phyloP scores from a whole-genome alignment of 176 grass and related monocot genomes.

The Miscanthus lutarioriparius region DNA sequence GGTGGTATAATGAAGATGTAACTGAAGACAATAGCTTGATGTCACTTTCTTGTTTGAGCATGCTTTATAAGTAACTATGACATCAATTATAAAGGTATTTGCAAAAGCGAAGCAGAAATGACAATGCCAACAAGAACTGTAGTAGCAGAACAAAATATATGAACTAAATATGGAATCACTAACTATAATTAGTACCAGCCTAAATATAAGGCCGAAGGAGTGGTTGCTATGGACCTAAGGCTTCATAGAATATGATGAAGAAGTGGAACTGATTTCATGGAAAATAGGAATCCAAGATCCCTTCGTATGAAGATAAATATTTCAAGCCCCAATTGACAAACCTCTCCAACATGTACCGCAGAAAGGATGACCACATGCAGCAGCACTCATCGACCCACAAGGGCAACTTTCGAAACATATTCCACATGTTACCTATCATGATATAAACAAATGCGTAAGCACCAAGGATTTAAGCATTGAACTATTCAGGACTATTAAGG shows the following conservation, averaged over 20 bases:
- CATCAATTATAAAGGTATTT: not conserved
- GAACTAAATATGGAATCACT: not conserved
- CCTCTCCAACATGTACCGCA: slow-evolving; percentile 91
- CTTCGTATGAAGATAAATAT: slow-evolving; percentile 7
- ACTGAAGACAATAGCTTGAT: not conserved
- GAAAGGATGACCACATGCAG: slow-evolving; percentile 96
- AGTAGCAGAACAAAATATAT: slow-evolving; percentile 15
- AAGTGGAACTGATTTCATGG: not conserved
- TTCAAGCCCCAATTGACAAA: slow-evolving; percentile 41
- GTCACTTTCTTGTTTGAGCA: slow-evolving; percentile 2
- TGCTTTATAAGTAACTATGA: slow-evolving; percentile 2
- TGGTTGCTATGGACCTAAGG: not conserved
- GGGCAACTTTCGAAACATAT: slow-evolving; percentile 96
- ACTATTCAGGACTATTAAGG: slow-evolving; percentile 4
- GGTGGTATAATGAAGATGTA: slow-evolving; percentile 14
- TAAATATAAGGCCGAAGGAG: not conserved
- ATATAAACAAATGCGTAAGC: slow-evolving; percentile 24
- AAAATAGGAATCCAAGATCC: not conserved
- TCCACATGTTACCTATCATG: slow-evolving; percentile 85
- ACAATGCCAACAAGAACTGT: slow-evolving; percentile 15
- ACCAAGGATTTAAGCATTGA: slow-evolving; percentile 11
- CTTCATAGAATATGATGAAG: slow-evolving; percentile 25
- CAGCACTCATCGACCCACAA: slow-evolving; percentile 56
- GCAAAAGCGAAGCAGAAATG: slow-evolving; percentile 4
- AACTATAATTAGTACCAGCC: not conserved